These are phyloP conservation scores for Claviceps arundinis DNA, from an alignment of 2,329 filamentous ascomycete species.

Conservation along the genomic window DNA sequence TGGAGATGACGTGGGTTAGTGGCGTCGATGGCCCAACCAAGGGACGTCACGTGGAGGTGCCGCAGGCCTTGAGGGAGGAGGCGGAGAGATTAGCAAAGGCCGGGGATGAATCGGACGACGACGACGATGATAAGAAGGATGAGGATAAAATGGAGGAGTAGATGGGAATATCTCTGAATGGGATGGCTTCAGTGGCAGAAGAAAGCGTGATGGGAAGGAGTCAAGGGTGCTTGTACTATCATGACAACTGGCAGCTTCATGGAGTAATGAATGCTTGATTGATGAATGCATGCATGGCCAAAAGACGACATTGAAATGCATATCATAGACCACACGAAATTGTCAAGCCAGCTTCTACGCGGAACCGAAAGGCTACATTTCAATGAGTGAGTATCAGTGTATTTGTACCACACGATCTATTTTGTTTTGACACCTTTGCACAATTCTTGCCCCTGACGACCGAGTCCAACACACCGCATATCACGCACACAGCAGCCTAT, in stretches of 20 bases:
- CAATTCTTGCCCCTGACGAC: too few relatives aligned
- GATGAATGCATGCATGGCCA: neutral
- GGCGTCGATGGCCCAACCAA: slow-evolving; percentile 73
- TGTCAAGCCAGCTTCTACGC: too few relatives aligned
- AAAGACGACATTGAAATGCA: too few relatives aligned
- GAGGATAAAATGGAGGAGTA: slow-evolving; percentile 87
- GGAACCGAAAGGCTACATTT: too few relatives aligned
- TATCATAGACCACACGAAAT: too few relatives aligned
- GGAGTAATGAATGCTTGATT: slow-evolving; percentile 21
- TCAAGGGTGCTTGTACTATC: slow-evolving; percentile 20
- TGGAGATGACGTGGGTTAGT: slow-evolving; percentile 99
- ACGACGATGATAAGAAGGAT: slow-evolving; percentile 53
- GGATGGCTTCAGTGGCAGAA: neutral
- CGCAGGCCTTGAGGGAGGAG: slow-evolving; percentile 79
- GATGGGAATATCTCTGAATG: slow-evolving; percentile 10
- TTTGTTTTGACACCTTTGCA: too few relatives aligned
- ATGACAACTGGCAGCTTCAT: slow-evolving; percentile 18
- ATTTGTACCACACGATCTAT: too few relatives aligned
- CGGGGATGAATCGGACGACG: slow-evolving; percentile 75
- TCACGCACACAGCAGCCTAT: too few relatives aligned
- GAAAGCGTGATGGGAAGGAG: neutral
- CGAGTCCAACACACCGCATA: too few relatives aligned
- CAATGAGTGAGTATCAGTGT: too few relatives aligned
- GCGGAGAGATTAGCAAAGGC: slow-evolving; percentile 88
- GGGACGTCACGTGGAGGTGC: slow-evolving; percentile 85